These are phyloP conservation scores for Melaleuca quinquenervia DNA, from an alignment of 345 rosid genomes.

Conservation along the genomic window DNA sequence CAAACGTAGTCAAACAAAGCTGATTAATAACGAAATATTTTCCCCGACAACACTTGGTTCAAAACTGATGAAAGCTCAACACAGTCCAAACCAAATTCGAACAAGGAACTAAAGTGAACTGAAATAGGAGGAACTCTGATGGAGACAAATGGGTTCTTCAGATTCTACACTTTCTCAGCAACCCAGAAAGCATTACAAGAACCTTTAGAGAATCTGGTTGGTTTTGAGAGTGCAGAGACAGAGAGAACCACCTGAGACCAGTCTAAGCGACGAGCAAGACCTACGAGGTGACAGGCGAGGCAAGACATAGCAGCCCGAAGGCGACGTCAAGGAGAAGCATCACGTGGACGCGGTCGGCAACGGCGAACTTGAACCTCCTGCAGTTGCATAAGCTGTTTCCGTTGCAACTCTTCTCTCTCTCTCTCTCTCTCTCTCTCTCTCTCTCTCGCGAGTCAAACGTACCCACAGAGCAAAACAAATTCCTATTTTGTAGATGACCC, in stretches of 20 bases:
- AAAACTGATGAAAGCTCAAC: background rate
- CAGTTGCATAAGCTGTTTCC: constrained; percentile 13
- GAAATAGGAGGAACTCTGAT: background rate
- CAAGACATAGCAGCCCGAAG: constrained; percentile 40
- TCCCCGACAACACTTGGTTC: background rate
- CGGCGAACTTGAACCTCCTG: constrained; percentile 41
- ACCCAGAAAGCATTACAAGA: background rate
- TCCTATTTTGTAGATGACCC: background rate
- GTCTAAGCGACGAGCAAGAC: constrained; percentile 27
- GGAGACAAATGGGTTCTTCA: background rate
- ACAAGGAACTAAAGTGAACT: background rate
- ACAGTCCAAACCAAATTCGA: background rate
- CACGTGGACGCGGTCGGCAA: constrained; percentile 26
- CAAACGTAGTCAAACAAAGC: background rate
- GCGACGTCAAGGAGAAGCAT: constrained; percentile 12
- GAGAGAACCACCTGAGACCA: constrained; percentile 36
- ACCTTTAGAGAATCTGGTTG: background rate
- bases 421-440: background rate
- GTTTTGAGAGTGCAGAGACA: background rate
- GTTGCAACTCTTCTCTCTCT: background rate
- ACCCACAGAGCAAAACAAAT: background rate
- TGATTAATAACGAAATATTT: background rate
- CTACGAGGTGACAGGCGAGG: constrained; percentile 44
- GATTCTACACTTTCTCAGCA: background rate
- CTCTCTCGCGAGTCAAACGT: background rate